Evolutionary conservation across 1,139 yeast species (phyloP).

Genomic region (Yamadazyma atlantica): DNA sequence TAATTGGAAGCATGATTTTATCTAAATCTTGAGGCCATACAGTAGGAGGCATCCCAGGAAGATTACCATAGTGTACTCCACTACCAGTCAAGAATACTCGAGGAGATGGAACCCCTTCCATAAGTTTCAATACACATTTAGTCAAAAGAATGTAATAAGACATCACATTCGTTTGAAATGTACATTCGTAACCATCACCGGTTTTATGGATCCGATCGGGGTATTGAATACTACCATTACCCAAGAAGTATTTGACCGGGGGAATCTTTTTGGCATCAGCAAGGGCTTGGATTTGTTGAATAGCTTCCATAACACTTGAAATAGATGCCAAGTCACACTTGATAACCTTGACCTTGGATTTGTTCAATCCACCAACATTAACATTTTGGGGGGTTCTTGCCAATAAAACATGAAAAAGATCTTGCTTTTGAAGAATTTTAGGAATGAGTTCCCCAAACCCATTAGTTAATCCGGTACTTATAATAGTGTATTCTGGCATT

Average conservation of each 20-base stretch:
- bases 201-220: conserved; percentile 2
- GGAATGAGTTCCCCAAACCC: no score
- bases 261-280: conserved; percentile 4
- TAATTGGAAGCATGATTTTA: background rate
- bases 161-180: conserved; percentile 8
- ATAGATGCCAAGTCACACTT: conserved; percentile 8
- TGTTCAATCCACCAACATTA: no score
- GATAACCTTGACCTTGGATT: no score
- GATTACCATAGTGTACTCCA: background rate
- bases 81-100: conserved; percentile 6
- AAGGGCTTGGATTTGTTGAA: conserved; percentile 2
- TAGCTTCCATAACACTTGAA: conserved; percentile 5
- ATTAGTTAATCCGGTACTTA: no score
- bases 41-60: background rate
- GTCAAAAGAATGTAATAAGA: conserved; percentile 5
- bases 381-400: no score
- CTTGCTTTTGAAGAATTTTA: no score
- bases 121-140: no score
- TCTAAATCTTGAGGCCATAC: background rate
- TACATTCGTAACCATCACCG: conserved; percentile 8
- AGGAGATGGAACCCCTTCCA: conserved; percentile 3
- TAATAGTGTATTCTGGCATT: no score
- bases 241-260: conserved; percentile 7
- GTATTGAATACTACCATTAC: conserved; percentile 6
- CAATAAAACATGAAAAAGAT: no score